phyloP scores from a whole-genome alignment of 176 grass and related monocot species.

The Alloteropsis semialata region DNA sequence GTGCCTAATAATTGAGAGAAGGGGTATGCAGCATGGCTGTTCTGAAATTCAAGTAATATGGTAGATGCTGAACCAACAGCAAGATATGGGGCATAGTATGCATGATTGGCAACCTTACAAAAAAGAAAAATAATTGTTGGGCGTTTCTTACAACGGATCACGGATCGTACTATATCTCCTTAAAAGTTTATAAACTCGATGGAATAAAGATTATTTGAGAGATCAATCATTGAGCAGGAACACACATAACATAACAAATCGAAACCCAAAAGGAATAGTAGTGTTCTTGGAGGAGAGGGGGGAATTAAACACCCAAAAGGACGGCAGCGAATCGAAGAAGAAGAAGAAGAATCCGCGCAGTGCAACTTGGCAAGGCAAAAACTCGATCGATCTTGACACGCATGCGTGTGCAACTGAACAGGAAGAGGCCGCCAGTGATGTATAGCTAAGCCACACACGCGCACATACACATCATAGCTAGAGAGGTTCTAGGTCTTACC shows the following conservation, averaged over 20 bases:
- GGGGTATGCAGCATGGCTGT: neutral
- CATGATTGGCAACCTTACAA: conserved; percentile 30
- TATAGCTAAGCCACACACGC: neutral
- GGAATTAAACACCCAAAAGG: neutral
- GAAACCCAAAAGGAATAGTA: neutral
- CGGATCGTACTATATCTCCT: neutral
- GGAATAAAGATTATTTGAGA: conserved; percentile 10
- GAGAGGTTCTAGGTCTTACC: conserved; percentile 45
- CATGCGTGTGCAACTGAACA: neutral
- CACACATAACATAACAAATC: conserved; percentile 9
- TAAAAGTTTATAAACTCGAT: neutral
- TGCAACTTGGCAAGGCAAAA: neutral
- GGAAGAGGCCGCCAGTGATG: neutral
- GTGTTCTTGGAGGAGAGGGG: neutral
- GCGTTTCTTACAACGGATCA: neutral
- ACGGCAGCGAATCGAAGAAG: neutral
- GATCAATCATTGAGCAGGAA: neutral
- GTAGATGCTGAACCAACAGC: conserved; percentile 24
- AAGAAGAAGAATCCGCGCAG: neutral
- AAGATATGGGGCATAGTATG: conserved; percentile 2
- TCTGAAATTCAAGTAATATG: conserved; percentile 32
- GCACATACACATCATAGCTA: neutral
- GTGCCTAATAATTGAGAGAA: conserved; percentile 21
- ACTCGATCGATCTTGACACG: neutral
- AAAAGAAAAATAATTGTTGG: conserved; percentile 5